Evolutionary conservation across 169 alveolate species (phyloP), one percentile per base, ranked within the genome.

Genomic region (Cryptosporidium bovis): DNA sequence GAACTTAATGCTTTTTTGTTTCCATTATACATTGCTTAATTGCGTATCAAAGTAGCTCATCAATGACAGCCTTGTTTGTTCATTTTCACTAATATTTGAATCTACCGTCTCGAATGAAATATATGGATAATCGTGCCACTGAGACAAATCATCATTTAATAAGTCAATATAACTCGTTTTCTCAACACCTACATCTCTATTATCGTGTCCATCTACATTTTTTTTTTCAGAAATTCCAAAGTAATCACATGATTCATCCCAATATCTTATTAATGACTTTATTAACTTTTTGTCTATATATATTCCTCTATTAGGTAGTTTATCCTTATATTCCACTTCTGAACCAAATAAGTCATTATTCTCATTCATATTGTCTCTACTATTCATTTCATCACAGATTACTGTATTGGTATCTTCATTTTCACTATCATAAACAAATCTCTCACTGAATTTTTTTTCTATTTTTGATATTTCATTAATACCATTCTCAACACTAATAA

Each of bases 71-170:
- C 51, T 77, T 18, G 64, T 27, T 16, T 77, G 56, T 40, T 77
- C 77, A 13, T 77, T 77, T 1, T 77, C 87, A 6, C 33, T 62
- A 18, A 77, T 77, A 44, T 29, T 56, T 4, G 77, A n/a, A 40
- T 56, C 71, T 27, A 77, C 51, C 10, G 34, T 77, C 15, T 62
- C 87, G 56, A 77, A 77, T 55, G 87, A 60, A n/a, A 77, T 50
- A 60, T 27, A 77, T n/a, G 87, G 87, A 77, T 77, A 77, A 27
- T 60, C 36, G 64, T 77, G 51, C 87, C 87, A 77, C 64, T 56
- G 71, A 60, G 87, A 77, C 13, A 77, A 36, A 24, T 77, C 87
- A 24, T 62, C 69, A 6, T 15, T 62, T 1, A 62, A 51, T 44
- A 77, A 27, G 66, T 77, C 87, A 10, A 77, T 60, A 3, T 24